Evolutionary conservation across 2,329 filamentous ascomycete species (phyloP), one percentile per base, ranked within the genome.

Genomic region (Fusarium concolor): DNA sequence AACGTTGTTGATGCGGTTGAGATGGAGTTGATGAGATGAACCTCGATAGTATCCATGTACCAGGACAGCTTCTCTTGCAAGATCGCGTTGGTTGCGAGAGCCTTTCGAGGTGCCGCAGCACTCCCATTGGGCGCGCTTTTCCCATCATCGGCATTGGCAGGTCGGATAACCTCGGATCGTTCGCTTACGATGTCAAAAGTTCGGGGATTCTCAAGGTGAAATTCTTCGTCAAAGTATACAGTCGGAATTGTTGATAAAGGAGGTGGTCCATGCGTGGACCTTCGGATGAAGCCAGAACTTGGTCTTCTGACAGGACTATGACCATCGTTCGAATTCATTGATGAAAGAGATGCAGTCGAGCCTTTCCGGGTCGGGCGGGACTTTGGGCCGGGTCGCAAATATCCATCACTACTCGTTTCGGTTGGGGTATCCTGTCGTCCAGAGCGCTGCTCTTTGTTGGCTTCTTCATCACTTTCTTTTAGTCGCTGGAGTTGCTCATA

Each of bases 21-120:
- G 66, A 99, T 99, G 0, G 94, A 97, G 31, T 93, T 93, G 72
- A 99, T 97, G 10, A 99, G 84, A 77, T 99, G 96, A 55, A 99
- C 93, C 77, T 99, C 96, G 22, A 99, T 94, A 0, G 96, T 99
- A 77, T 99, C 96, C 94, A 99, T 97, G 78, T 99, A 99, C 96
- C 96, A 99, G 1, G 96, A 98, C 14, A 99, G 84, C 79, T 99
- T 99, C 79, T 99, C 96, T 77, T 99, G 96, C 35, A 99, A 79
- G 60, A 99, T 99, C 0, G 96, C 96, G 79, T 99, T 99, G 1
- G 94, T 97, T 10, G 95, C 95, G 28, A 99, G 83, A 2, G 93
- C 92, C 77, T 97, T 98, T 62, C 95, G 88, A 10, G 92, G 89
- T 3, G 75, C 74, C 22, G 85, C 80, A 1, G 85, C 80, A 50